These are phyloP conservation scores for Teratosphaeria destructans DNA, from an alignment of 2,329 filamentous ascomycete genomes.

Conservation along the genomic window DNA sequence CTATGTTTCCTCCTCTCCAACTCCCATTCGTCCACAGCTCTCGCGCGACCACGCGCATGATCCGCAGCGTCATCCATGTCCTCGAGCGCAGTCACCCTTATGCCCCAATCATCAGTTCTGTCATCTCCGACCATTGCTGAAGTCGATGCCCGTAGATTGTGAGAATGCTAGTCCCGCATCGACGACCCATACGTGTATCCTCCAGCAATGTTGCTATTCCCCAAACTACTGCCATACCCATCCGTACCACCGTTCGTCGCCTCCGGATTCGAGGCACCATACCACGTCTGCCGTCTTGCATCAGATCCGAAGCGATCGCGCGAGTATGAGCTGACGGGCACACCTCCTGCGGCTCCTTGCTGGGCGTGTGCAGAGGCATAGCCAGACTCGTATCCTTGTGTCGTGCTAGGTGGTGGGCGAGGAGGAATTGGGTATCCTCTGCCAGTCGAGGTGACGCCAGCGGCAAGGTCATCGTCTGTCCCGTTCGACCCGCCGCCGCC, in stretches of 20 bases:
- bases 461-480: background rate
- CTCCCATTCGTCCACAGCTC: background rate
- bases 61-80: background rate
- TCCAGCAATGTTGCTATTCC: background rate
- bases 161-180: background rate
- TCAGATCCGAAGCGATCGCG: background rate
- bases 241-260: slow-evolving; percentile 3
- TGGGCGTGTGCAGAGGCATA: background rate
- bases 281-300: slow-evolving; percentile 1
- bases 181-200: slow-evolving; percentile 2
- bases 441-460: background rate
- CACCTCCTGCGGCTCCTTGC: background rate
- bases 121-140: background rate
- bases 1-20: background rate
- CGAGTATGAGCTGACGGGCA: background rate
- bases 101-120: background rate
- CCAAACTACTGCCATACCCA: slow-evolving; percentile 4
- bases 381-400: background rate
- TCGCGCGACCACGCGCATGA: background rate
- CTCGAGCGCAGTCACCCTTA: background rate
- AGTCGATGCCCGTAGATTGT: background rate
- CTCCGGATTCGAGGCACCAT: background rate
- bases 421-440: slow-evolving; percentile 8
- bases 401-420: slow-evolving; percentile 4
- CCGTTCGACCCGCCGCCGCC: background rate